Conservation (phyloP, 2,329 filamentous ascomycete genomes). For the Lasiodiplodia theobromae region DNA sequence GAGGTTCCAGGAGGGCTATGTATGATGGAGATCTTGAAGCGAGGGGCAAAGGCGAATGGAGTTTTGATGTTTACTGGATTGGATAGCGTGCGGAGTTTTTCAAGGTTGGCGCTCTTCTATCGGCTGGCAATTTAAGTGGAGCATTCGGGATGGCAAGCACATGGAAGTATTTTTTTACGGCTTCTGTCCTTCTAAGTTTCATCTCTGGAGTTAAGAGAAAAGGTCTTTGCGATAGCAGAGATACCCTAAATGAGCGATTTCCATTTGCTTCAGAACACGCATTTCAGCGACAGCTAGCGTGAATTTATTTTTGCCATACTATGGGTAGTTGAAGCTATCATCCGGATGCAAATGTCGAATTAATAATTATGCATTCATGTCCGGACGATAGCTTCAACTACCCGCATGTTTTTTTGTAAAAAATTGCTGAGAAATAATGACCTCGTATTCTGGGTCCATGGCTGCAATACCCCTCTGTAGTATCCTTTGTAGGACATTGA, state of each 20-base stretch:
- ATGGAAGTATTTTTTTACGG: neutral
- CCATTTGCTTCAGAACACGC: neutral
- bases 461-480: no score
- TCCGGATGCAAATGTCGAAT: no score
- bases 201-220: neutral
- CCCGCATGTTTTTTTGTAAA: no score
- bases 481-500: no score
- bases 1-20: conserved; percentile 29
- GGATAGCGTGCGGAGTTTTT: neutral
- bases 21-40: neutral
- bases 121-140: neutral
- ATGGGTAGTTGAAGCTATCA: no score
- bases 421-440: no score
- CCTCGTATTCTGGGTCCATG: no score
- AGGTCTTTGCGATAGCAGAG: conserved; percentile 16
- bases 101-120: neutral
- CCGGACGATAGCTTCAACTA: no score
- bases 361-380: no score
- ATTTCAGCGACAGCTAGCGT: no score
- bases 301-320: no score
- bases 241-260: conserved; percentile 14
- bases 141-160: neutral
- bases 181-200: neutral
- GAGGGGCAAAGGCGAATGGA: neutral
- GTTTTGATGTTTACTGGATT: neutral